Conservation (phyloP, 768 basidiomycete species). For the Paxillus involutus region DNA sequence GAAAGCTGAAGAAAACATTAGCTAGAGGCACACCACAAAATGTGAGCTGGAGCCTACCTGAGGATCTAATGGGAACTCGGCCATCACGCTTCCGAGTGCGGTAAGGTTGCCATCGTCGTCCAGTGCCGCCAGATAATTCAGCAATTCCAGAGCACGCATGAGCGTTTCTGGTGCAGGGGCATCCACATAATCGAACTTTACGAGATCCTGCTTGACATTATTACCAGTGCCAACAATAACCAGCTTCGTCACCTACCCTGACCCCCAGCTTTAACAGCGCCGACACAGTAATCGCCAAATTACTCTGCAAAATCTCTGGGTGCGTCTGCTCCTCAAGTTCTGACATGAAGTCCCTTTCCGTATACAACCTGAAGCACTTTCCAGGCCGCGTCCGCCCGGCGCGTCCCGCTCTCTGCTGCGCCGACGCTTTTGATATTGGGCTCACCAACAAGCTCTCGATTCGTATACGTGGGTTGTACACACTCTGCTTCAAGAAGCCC, state of each 20-base stretch:
- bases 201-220: slow-evolving; percentile 57
- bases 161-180: slow-evolving; percentile 95
- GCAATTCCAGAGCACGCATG: slow-evolving; percentile 92
- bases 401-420: slow-evolving; percentile 94
- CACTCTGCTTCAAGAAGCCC: slow-evolving; percentile 96
- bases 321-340: slow-evolving; percentile 97
- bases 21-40: neutral
- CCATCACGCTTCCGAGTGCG: slow-evolving; percentile 86
- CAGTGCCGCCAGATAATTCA: slow-evolving; percentile 89
- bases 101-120: slow-evolving; percentile 95
- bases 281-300: slow-evolving; percentile 89
- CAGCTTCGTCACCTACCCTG: slow-evolving; percentile 45
- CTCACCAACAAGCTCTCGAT: slow-evolving; percentile 96
- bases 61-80: slow-evolving; percentile 98
- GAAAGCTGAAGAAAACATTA: slow-evolving; percentile 49
- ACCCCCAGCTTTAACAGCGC: slow-evolving; percentile 94
- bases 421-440: slow-evolving; percentile 95
- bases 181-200: slow-evolving; percentile 86
- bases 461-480: slow-evolving; percentile 96
- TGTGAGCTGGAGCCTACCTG: slow-evolving; percentile 52
- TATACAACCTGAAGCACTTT: slow-evolving; percentile 96
- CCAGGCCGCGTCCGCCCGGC: slow-evolving; percentile 95
- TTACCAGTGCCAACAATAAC: neutral
- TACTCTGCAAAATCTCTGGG: slow-evolving; percentile 93
- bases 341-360: slow-evolving; percentile 94